Percentiles rank a stretch among this genome's conserved stretches.
phyloP scores from a whole-genome alignment of 345 rosid genomes.

The Noccaea bulbosa region DNA sequence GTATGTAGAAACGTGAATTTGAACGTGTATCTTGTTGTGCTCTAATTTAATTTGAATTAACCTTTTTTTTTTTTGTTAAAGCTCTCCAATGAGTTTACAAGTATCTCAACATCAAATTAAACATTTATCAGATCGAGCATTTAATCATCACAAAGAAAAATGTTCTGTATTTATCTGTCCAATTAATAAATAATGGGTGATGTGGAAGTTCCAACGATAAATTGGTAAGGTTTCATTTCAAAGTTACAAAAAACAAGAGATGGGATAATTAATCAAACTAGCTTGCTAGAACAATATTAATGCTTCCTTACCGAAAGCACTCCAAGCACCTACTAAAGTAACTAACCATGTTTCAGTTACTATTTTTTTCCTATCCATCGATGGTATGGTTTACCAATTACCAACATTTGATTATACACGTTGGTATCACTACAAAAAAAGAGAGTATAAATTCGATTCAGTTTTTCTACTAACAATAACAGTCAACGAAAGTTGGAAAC shows the following conservation, averaged over 20 bases:
- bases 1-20: background rate
- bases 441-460: background rate
- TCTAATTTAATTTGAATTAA: background rate
- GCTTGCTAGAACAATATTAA: background rate
- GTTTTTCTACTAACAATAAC: background rate
- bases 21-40: background rate
- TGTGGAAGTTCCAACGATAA: conserved; percentile 29
- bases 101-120: background rate
- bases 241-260: conserved; percentile 20
- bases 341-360: conserved; percentile 25
- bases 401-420: conserved; percentile 9
- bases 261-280: conserved; percentile 22
- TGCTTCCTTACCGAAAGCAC: conserved; percentile 25
- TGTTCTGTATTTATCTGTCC: background rate
- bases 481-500: background rate
- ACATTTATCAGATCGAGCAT: conserved; percentile 10
- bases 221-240: conserved; percentile 26
- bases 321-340: conserved; percentile 34
- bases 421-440: background rate
- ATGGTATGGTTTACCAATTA: conserved; percentile 15
- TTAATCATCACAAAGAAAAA: conserved; percentile 9
- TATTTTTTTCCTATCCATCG: conserved; percentile 13
- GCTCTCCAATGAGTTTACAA: no score
- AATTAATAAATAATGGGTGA: conserved; percentile 1
- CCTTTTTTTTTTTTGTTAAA: no score